A percentile compares a stretch with the other conserved stretches of the same genome.
Evolutionary conservation across 306 rosid species (phyloP).

Genomic region (Potentilla sterilis): DNA sequence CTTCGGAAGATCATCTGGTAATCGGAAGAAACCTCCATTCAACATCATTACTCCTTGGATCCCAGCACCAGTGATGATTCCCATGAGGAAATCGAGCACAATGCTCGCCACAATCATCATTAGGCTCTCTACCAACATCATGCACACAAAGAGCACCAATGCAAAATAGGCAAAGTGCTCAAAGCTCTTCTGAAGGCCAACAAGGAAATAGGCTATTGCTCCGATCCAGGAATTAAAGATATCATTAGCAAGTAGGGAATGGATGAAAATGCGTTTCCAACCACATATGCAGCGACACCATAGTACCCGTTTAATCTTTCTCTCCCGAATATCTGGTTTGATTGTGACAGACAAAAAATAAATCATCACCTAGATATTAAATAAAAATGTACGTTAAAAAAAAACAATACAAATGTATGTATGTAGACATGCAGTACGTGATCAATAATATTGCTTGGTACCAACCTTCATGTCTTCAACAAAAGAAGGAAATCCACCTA

Average conservation of each 20-base stretch:
- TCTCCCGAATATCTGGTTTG: constrained; percentile 42
- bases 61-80: constrained; percentile 54
- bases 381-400: too few species aligned
- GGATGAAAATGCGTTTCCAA: constrained; percentile 46
- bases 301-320: constrained; percentile 67
- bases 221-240: constrained; percentile 48
- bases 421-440: too few species aligned
- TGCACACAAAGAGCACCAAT: constrained; percentile 34
- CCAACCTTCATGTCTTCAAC: constrained; percentile 75
- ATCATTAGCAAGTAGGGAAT: constrained; percentile 48
- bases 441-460: too few species aligned
- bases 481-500: constrained; percentile 75
- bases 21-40: constrained; percentile 57
- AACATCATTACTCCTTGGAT: constrained; percentile 62
- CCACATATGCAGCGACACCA: constrained; percentile 43
- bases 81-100: constrained; percentile 52
- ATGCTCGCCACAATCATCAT: constrained; percentile 68
- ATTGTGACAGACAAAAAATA: too few species aligned
- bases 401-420: too few species aligned
- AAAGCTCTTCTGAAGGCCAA: constrained; percentile 41
- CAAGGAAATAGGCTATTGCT: constrained; percentile 51
- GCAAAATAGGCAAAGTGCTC: constrained; percentile 44
- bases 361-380: too few species aligned
- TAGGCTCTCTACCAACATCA: constrained; percentile 58
- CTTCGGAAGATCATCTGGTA: constrained; percentile 57